These are phyloP conservation scores for Epichloe scottii DNA, from an alignment of 2,329 filamentous ascomycete species.

Conservation along the genomic window DNA sequence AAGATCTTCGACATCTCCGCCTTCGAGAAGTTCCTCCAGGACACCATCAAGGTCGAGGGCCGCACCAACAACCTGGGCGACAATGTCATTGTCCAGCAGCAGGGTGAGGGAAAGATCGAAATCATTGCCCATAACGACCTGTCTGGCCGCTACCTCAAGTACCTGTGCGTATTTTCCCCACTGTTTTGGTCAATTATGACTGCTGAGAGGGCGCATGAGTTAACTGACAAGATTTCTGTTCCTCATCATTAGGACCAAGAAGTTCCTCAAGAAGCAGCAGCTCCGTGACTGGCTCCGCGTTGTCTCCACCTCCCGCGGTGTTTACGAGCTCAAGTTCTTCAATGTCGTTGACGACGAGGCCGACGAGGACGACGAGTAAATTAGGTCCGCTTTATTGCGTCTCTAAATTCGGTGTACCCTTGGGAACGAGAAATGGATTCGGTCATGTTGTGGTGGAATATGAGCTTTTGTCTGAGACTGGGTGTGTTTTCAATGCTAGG, in stretches of 20 bases:
- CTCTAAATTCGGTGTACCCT: not conserved
- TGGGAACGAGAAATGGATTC: constrained; percentile 1
- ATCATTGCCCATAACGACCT: constrained; percentile 95
- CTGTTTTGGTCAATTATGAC: too few relatives aligned
- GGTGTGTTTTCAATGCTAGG: not conserved
- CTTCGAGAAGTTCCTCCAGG: constrained; percentile 99
- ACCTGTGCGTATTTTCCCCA: constrained; percentile 60
- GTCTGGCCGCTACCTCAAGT: constrained; percentile 98
- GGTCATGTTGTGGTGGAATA: not conserved
- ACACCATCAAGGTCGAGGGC: constrained; percentile 99
- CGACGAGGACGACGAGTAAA: constrained; percentile 98
- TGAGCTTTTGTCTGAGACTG: not conserved
- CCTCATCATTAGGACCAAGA: constrained; percentile 67
- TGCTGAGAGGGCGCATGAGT: not conserved
- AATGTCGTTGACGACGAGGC: constrained; percentile 98
- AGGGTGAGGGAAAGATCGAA: constrained; percentile 95
- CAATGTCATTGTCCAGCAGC: constrained; percentile 76
- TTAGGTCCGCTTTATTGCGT: constrained; percentile 11
- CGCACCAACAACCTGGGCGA: constrained; percentile 97
- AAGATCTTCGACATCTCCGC: constrained; percentile 99
- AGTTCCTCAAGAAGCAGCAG: constrained; percentile 99
- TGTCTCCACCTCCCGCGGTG: constrained; percentile 93
- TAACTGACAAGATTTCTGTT: not conserved
- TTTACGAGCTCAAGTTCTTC: constrained; percentile 99
- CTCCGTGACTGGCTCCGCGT: constrained; percentile 99